Base-by-base conservation (phyloP, 2,329 filamentous ascomycete species). In the Boeremia lycopersici region DNA sequence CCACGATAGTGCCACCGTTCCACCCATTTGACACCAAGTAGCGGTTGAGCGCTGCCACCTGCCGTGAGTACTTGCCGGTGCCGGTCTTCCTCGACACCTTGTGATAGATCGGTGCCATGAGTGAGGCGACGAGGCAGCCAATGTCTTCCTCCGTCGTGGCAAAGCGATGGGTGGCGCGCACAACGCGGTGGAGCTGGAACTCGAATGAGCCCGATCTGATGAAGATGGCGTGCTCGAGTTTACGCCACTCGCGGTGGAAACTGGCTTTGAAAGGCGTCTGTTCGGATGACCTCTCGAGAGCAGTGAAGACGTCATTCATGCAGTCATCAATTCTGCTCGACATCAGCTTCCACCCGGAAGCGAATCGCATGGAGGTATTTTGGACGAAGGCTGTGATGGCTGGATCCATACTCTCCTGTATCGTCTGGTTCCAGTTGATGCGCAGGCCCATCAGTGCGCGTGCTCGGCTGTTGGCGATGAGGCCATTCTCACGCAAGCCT, bases 191-290 rank as follows among this genome's bases (percentile, higher is more conserved):
- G 23, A 54, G 51, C 25, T 54, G 51, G 33, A 49, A 54, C 45
- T 54, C 51, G 9, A 54, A 54, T n/a, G 51, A 54, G 1, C 51
- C 51, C 2, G 34, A 40, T 7, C 30, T 54, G 15, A 40, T 54
- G 25, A 54, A 54, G 12, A 54, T 36, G 10, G 39, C 45, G 10
- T 54, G 51, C 36, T 54, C 45, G 12, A 54, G 51, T 15, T 54
- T 54, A n/a, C 51, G 45, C 51, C 51, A 54, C 17, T 54, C 51
- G 29, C 51, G 51, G 12, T 54, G 45, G 35, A 54, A 54, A 29
- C 51, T 54, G 29, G 45, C 29, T 23, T 48, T 49, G 45, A 49
- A 54, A 15, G 45, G 51, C 2, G 45, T 54, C 12, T 45, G 39
- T 12, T 41, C 51, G 6, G 51, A 42, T 1, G 51, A 45, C 13